A percentile compares a stretch with the other conserved stretches of the same genome.
phyloP scores from a whole-genome alignment of 2,329 filamentous ascomycete genomes.

The Neocucurbitaria cava region DNA sequence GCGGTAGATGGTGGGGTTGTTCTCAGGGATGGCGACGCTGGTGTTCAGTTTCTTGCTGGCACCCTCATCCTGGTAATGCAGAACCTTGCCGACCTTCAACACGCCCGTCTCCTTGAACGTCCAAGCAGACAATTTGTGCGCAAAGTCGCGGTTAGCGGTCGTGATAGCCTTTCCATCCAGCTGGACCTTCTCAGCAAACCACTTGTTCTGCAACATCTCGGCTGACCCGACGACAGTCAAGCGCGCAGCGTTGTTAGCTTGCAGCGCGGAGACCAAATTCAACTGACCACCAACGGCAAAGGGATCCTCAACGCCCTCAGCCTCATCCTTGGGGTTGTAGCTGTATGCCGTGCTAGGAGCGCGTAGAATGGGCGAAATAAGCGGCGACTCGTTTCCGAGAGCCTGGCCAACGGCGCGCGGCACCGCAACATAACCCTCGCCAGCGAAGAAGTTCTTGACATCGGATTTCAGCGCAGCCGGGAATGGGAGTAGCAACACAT shows the following conservation, averaged over 20 bases:
- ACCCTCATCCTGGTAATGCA: conserved; percentile 72
- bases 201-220: conserved; percentile 86
- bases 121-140: conserved; percentile 87
- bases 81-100: conserved; percentile 79
- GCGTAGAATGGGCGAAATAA: conserved; percentile 81
- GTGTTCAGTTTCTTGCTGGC: conserved; percentile 56
- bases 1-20: conserved; percentile 89
- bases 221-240: conserved; percentile 84
- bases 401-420: conserved; percentile 81
- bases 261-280: conserved; percentile 81
- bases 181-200: conserved; percentile 81
- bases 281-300: conserved; percentile 87
- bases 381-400: conserved; percentile 75
- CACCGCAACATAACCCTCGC: conserved; percentile 76
- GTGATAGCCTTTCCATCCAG: conserved; percentile 62
- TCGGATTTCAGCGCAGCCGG: conserved; percentile 71
- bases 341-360: conserved; percentile 87
- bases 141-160: conserved; percentile 84
- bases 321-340: conserved; percentile 91
- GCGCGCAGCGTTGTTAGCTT: conserved; percentile 92
- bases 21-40: conserved; percentile 50
- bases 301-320: conserved; percentile 74
- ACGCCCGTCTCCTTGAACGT: conserved; percentile 94
- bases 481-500: conserved; percentile 80
- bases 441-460: conserved; percentile 78